Conservation (phyloP, 2,329 filamentous ascomycete species). For the Pochonia chlamydosporia region DNA sequence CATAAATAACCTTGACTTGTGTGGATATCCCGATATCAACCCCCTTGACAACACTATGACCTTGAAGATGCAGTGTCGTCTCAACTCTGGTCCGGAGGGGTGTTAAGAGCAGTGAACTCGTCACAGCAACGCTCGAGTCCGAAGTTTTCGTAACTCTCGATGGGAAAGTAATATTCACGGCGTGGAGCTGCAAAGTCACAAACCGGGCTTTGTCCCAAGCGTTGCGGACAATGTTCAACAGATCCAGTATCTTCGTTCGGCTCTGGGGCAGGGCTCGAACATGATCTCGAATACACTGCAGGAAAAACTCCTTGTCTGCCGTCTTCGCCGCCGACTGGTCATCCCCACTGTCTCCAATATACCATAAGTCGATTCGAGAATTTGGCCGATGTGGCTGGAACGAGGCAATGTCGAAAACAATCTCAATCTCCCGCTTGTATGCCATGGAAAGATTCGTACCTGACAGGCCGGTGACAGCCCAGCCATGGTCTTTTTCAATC, state of each 20-base stretch:
- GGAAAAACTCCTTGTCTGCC: conserved; percentile 67
- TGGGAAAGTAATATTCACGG: conserved; percentile 58
- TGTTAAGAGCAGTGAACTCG: conserved; percentile 55
- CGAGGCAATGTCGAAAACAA: conserved; percentile 62
- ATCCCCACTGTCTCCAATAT: conserved; percentile 56
- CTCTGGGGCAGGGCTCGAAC: conserved; percentile 56
- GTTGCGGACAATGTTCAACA: conserved; percentile 53
- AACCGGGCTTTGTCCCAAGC: conserved; percentile 61
- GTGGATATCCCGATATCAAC: conserved; percentile 49
- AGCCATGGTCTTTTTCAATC: conserved; percentile 62
- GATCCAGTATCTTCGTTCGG: conserved; percentile 46
- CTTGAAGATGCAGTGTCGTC: conserved; percentile 50
- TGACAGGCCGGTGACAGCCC: conserved; percentile 63
- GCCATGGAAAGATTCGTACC: conserved; percentile 64
- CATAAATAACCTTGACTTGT: conserved; percentile 63
- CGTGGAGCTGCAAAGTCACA: conserved; percentile 54
- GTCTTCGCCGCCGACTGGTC: conserved; percentile 50
- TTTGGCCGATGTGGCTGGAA: conserved; percentile 46
- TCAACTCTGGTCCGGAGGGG: conserved; percentile 65
- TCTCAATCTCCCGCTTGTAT: conserved; percentile 65
- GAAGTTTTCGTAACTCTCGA: conserved; percentile 58
- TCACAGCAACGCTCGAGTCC: conserved; percentile 60
- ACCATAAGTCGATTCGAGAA: conserved; percentile 61
- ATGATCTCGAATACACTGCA: conserved; percentile 65
- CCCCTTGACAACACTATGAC: conserved; percentile 38